Evolutionary conservation across 2,329 filamentous ascomycete species (phyloP).

Genomic region (Fusarium guadeloupense): DNA sequence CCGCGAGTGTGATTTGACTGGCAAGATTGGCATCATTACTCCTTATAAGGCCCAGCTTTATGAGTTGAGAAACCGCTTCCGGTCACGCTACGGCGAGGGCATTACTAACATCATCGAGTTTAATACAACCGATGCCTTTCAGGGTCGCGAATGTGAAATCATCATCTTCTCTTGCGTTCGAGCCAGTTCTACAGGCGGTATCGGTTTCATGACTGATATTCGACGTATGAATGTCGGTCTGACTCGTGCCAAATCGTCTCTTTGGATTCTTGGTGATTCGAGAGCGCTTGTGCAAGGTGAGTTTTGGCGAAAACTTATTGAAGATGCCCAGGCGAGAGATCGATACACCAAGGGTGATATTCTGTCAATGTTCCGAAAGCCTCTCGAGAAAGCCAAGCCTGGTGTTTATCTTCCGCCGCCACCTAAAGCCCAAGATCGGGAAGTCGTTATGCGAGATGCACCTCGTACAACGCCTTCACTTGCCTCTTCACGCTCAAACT

Average conservation of each 20-base stretch:
- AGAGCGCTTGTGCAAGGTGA: constrained; percentile 85
- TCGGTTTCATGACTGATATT: constrained; percentile 98
- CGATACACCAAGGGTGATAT: constrained; percentile 77
- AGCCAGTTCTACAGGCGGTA: constrained; percentile 89
- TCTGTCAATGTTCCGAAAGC: constrained; percentile 58
- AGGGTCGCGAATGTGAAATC: constrained; percentile 94
- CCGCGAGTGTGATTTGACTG: constrained; percentile 71
- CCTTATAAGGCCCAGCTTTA: constrained; percentile 94
- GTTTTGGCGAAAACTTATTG: constrained; percentile 88
- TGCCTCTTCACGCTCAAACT: constrained; percentile 23
- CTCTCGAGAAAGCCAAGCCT: constrained; percentile 51
- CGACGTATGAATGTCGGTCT: constrained; percentile 99
- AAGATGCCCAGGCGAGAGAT: constrained; percentile 78
- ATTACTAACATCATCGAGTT: constrained; percentile 89
- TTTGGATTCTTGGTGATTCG: constrained; percentile 96
- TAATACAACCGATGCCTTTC: constrained; percentile 98
- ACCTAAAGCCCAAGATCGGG: constrained; percentile 17
- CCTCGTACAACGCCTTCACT: constrained; percentile 12
- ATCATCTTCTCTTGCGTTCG: constrained; percentile 99
- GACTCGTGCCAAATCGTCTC: constrained; percentile 93
- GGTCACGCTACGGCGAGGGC: constrained; percentile 73
- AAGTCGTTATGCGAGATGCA: constrained; percentile 35
- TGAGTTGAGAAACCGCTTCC: constrained; percentile 80
- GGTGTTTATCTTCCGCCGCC: constrained; percentile 32
- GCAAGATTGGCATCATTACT: constrained; percentile 96